These are phyloP conservation scores for Kregervanrija pseudodelftensis DNA, from an alignment of 805 yeast species.

Conservation along the genomic window DNA sequence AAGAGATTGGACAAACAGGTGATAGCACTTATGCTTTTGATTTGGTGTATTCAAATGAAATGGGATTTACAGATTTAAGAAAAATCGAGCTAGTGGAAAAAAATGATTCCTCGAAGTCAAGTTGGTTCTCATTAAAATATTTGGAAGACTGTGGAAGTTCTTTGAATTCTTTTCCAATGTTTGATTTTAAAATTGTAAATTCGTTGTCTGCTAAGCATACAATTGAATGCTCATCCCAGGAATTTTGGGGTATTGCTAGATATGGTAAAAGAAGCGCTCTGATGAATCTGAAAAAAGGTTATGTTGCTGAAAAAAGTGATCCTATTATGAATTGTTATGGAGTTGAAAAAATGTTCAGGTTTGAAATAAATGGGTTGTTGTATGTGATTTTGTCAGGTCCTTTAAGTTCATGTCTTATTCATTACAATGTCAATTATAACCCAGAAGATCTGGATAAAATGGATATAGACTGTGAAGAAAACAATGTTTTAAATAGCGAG, in stretches of 20 bases:
- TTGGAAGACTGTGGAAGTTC: constrained; percentile 15
- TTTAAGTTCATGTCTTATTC: constrained; percentile 9
- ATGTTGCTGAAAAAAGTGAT: constrained; percentile 15
- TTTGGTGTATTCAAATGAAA: constrained; percentile 19
- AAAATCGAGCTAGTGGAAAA: constrained; percentile 11
- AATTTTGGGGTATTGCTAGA: constrained; percentile 27
- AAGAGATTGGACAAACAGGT: constrained; percentile 9
- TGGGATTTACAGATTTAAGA: constrained; percentile 21
- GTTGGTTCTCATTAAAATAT: constrained; percentile 12
- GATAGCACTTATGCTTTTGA: constrained; percentile 4
- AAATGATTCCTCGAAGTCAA: constrained; percentile 6
- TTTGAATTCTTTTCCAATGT: constrained; percentile 21
- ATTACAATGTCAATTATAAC: constrained; percentile 2
- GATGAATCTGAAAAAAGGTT: constrained; percentile 20
- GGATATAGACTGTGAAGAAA: too few relatives aligned
- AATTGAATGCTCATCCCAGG: constrained; percentile 17
- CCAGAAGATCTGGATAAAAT: too few relatives aligned
- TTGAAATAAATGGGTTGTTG: constrained; percentile 5
- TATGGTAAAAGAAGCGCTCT: constrained; percentile 19
- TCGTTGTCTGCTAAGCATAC: constrained; percentile 13
- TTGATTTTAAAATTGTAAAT: constrained; percentile 18
- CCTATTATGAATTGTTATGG: constrained; percentile 10
- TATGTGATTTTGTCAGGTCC: constrained; percentile 13
- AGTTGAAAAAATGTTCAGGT: constrained; percentile 10
- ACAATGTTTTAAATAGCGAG: too few relatives aligned